Evolutionary conservation across 2,329 filamentous ascomycete species (phyloP).

Genomic region (Diaporthe ampelina): DNA sequence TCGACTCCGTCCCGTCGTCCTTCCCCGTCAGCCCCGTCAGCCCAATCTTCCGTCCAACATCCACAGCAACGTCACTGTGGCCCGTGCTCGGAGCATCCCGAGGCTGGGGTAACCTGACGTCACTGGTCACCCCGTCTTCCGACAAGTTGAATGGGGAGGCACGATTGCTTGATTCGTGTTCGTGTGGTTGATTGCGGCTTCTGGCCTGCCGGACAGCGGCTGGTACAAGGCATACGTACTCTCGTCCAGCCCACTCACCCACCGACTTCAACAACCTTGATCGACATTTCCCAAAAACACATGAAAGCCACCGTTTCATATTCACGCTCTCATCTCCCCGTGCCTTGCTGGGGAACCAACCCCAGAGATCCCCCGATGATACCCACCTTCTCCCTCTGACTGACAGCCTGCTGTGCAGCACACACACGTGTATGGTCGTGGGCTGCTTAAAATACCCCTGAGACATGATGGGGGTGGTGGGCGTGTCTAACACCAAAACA

Average conservation of each 20-base stretch:
- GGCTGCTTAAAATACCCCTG: neutral
- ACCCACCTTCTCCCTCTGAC: neutral
- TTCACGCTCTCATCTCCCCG: neutral
- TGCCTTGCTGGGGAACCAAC: neutral
- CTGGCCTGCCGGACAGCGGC: too few relatives aligned
- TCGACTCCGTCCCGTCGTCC: neutral
- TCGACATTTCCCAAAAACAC: neutral
- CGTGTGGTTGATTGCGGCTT: neutral
- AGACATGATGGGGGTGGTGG: neutral
- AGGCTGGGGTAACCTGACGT: conserved; percentile 24
- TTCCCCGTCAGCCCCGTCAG: neutral
- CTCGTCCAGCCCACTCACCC: neutral
- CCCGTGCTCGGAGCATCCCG: conserved; percentile 20
- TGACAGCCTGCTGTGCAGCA: neutral
- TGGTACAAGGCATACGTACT: neutral
- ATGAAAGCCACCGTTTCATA: neutral
- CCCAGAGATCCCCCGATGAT: neutral
- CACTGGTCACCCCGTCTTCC: neutral
- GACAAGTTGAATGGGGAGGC: too few relatives aligned
- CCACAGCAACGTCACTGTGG: conserved; percentile 17
- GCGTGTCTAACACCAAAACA: neutral
- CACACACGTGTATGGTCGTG: neutral
- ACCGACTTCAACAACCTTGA: neutral
- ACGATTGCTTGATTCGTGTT: too few relatives aligned
- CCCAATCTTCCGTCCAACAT: neutral